Percentiles rank a stretch among this genome's conserved stretches.
phyloP scores from a whole-genome alignment of 208 protist species.

The Angomonas deanei region DNA sequence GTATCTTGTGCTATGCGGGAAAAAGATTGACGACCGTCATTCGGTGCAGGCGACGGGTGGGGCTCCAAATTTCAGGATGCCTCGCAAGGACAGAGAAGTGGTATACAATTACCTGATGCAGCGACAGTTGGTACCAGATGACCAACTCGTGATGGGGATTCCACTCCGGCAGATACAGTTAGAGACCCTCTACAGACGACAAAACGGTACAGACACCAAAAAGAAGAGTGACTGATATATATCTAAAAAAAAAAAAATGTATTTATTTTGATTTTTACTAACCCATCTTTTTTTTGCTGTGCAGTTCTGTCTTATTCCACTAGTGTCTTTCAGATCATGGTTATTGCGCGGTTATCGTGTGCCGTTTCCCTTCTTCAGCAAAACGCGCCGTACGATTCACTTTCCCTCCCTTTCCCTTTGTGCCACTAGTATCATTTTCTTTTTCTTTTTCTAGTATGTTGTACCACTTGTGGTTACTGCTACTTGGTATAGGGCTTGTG shows the following conservation, averaged over 20 bases:
- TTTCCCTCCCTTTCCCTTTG: neutral
- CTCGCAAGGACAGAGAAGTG: constrained; percentile 8
- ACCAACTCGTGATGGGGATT: constrained; percentile 7
- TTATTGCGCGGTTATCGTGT: no score
- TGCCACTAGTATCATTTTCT: neutral
- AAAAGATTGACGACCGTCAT: constrained; percentile 7
- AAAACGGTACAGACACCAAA: constrained; percentile 7
- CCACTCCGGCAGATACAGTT: constrained; percentile 17
- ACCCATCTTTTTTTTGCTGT: neutral
- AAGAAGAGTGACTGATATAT: constrained; percentile 6
- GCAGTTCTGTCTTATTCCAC: no score
- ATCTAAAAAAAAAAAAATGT: neutral
- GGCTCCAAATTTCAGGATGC: constrained; percentile 6
- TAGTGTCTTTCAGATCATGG: no score
- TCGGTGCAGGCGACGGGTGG: constrained; percentile 1
- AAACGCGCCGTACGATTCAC: no score
- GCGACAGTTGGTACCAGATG: neutral
- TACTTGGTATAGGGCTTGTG: neutral
- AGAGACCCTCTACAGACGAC: constrained; percentile 12
- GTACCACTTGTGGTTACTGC: no score
- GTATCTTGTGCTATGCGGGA: neutral
- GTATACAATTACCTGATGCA: constrained; percentile 1
- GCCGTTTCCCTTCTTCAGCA: no score
- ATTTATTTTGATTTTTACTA: neutral
- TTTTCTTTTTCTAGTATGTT: no score